Conservation (phyloP, 345 rosid genomes). For the Aquilaria sinensis region DNA sequence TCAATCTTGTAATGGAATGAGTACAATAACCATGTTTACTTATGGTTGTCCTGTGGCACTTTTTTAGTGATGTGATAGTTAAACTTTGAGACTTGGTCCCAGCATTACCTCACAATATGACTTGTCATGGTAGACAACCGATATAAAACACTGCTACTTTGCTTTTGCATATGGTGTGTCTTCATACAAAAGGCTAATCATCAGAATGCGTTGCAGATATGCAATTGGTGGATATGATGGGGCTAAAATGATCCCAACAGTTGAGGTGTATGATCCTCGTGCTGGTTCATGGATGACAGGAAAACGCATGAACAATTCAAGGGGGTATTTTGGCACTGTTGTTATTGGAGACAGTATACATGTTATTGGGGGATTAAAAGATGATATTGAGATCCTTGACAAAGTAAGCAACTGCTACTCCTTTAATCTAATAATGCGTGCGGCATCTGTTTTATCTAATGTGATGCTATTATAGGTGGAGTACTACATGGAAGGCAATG, state of each 20-base stretch:
- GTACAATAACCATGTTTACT: too few species aligned
- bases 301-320: slow-evolving; percentile 21
- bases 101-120: too few species aligned
- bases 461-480: slow-evolving; percentile 21
- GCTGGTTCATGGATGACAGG: slow-evolving; percentile 25
- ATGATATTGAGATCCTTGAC: slow-evolving; percentile 17
- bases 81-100: too few species aligned
- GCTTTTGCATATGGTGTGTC: background rate
- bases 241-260: slow-evolving; percentile 19
- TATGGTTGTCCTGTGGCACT: too few species aligned
- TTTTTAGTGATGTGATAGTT: too few species aligned
- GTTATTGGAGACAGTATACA: slow-evolving; percentile 24
- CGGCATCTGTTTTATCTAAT: background rate
- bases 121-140: too few species aligned
- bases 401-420: slow-evolving; percentile 15
- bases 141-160: background rate
- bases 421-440: background rate
- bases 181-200: background rate
- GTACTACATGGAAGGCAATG: slow-evolving; percentile 22
- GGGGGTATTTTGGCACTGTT: slow-evolving; percentile 28
- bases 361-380: slow-evolving; percentile 27
- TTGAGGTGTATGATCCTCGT: slow-evolving; percentile 37
- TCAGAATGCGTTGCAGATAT: slow-evolving; percentile 18
- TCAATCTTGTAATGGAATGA: too few species aligned
- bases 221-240: slow-evolving; percentile 38